phyloP scores from a whole-genome alignment of 139 green algal genomes.

The Chlorella vulgaris region DNA sequence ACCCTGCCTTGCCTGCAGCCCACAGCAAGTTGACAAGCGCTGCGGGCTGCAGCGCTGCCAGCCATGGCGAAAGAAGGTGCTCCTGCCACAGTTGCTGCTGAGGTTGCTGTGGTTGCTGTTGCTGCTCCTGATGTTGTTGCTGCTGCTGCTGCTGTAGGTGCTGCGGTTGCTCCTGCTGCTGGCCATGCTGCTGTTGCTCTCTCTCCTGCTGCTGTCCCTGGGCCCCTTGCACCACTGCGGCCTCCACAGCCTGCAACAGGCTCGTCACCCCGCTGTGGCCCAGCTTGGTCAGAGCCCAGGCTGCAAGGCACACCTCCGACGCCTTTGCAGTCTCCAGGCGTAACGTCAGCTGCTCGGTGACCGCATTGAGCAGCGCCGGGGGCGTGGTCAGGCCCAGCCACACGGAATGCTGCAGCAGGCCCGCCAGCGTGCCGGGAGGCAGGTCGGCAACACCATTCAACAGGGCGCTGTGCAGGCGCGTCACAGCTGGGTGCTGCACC shows the following conservation, averaged over 20 bases:
- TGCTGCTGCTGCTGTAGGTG: neutral
- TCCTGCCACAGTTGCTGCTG: neutral
- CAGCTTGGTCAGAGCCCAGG: slow-evolving; percentile 17
- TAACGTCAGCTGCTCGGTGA: neutral
- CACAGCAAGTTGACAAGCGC: slow-evolving; percentile 17
- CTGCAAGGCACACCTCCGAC: neutral
- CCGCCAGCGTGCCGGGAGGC: neutral
- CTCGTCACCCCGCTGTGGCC: neutral
- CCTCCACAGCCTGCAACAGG: slow-evolving; percentile 18
- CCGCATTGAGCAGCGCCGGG: neutral
- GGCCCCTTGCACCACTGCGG: neutral
- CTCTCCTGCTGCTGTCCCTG: neutral
- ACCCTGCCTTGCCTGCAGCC: neutral
- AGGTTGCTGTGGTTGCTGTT: neutral
- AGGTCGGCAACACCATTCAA: neutral
- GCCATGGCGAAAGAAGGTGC: slow-evolving; percentile 16
- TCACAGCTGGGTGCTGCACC: neutral
- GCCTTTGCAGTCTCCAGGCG: neutral
- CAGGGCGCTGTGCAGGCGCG: neutral
- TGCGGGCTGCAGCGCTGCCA: neutral
- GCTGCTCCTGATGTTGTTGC: too few relatives aligned
- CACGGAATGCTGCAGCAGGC: neutral
- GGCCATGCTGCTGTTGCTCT: neutral
- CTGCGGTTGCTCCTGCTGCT: neutral
- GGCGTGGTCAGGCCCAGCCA: neutral